Percentiles rank a stretch among this genome's conserved stretches.
phyloP scores from a whole-genome alignment of 2,329 filamentous ascomycete genomes.

The Fonsecaea pedrosoi region DNA sequence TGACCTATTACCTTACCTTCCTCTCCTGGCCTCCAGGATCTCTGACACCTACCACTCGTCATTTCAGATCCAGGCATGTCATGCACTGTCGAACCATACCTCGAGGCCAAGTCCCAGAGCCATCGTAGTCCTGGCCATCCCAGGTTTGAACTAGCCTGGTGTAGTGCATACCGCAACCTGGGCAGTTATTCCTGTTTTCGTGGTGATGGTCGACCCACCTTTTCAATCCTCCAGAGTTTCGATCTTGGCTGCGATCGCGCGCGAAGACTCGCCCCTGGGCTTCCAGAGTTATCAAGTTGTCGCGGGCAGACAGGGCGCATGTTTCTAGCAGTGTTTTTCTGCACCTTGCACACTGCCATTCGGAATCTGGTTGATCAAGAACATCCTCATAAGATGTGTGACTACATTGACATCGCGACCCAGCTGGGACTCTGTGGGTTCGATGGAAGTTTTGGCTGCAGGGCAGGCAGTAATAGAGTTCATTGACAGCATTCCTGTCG shows the following conservation, averaged over 20 bases:
- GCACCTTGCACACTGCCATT: constrained; percentile 27
- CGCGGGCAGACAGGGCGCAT: constrained; percentile 13
- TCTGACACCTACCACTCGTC: not conserved
- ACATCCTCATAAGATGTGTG: not conserved
- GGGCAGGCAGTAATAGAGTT: constrained; percentile 27
- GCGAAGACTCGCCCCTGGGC: not conserved
- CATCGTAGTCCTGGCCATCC: not conserved
- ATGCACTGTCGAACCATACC: constrained; percentile 25
- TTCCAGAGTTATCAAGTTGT: constrained; percentile 20
- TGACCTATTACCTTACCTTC: not conserved
- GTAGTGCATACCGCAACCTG: constrained; percentile 23
- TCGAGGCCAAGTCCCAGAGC: not conserved
- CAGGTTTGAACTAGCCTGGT: constrained; percentile 9
- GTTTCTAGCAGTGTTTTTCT: not conserved
- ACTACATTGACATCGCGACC: constrained; percentile 13
- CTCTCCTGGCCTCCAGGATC: not conserved
- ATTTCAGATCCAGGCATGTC: constrained; percentile 18
- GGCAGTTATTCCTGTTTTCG: constrained; percentile 24
- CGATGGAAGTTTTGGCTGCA: constrained; percentile 14
- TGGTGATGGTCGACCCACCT: constrained; percentile 20
- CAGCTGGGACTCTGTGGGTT: not conserved
- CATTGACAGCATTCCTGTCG: constrained; percentile 9
- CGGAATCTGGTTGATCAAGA: constrained; percentile 12
- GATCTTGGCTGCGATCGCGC: not conserved
- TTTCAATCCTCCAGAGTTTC: constrained; percentile 4